These are phyloP conservation scores for Alternaria infectoria DNA, from an alignment of 2,329 filamentous ascomycete species.

Conservation along the genomic window DNA sequence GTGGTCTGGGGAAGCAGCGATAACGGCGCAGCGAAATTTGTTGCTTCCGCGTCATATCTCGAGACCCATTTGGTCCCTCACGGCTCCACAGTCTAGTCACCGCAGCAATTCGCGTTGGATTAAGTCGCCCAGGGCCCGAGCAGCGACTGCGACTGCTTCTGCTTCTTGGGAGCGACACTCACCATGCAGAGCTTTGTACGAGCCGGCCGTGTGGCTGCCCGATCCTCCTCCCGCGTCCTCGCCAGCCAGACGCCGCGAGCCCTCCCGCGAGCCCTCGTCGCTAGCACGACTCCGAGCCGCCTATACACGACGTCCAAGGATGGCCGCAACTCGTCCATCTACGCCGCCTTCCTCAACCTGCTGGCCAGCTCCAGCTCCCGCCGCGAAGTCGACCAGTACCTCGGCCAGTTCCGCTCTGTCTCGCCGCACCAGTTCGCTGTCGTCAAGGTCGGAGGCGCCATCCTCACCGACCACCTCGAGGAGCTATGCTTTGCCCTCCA, in stretches of 20 bases:
- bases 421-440: constrained; percentile 97
- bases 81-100: constrained; percentile 15
- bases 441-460: constrained; percentile 96
- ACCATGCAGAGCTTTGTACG: constrained; percentile 49
- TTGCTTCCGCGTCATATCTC: constrained; percentile 31
- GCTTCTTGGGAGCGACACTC: constrained; percentile 33
- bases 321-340: constrained; percentile 44
- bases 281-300: constrained; percentile 35
- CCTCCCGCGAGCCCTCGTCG: constrained; percentile 42
- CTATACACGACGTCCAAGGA: constrained; percentile 43
- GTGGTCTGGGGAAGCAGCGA: constrained; percentile 16
- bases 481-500: constrained; percentile 87
- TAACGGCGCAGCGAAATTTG: constrained; percentile 38
- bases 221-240: constrained; percentile 43
- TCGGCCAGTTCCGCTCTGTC: constrained; percentile 95
- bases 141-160: constrained; percentile 2
- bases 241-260: constrained; percentile 33
- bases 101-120: constrained; percentile 26
- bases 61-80: constrained; percentile 6
- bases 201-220: constrained; percentile 45
- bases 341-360: constrained; percentile 82
- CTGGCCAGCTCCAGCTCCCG: constrained; percentile 96
- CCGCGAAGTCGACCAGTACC: constrained; percentile 95
- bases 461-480: constrained; percentile 91
- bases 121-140: constrained; percentile 15